Percentiles rank a stretch among this genome's conserved stretches.
Evolutionary conservation across 1,284 basidiomycete genomes (phyloP).

Genomic region (Uromyces viciae-fabae): DNA sequence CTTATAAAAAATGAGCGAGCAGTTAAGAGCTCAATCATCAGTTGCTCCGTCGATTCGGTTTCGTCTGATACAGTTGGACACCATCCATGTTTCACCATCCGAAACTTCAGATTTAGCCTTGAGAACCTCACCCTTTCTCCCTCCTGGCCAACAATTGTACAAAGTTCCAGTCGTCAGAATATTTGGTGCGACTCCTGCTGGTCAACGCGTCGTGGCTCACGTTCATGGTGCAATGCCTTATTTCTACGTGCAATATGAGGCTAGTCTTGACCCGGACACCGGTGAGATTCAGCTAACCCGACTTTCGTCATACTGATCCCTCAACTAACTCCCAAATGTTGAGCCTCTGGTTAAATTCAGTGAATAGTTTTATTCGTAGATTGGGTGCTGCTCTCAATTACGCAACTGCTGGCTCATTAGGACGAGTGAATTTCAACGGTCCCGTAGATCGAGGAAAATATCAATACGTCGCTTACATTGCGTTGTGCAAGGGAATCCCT

Average conservation of each 20-base stretch:
- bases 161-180: conserved; percentile 76
- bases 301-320: conserved; percentile 35
- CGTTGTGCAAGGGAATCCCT: conserved; percentile 86
- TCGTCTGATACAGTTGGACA: conserved; percentile 38
- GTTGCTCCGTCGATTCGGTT: conserved; percentile 24
- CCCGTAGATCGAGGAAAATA: conserved; percentile 44
- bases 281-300: conserved; percentile 50
- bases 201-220: conserved; percentile 78
- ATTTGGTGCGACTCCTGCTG: conserved; percentile 75
- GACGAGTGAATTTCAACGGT: conserved; percentile 57
- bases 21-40: not conserved
- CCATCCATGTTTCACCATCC: conserved; percentile 18
- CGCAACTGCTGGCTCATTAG: conserved; percentile 67
- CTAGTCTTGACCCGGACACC: conserved; percentile 54
- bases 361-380: conserved; percentile 66
- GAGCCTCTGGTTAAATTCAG: conserved; percentile 69
- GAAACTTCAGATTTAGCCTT: conserved; percentile 7
- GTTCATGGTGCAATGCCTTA: conserved; percentile 69
- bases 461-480: conserved; percentile 59
- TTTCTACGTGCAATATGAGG: conserved; percentile 61
- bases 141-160: conserved; percentile 29
- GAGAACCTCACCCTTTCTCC: conserved; percentile 38
- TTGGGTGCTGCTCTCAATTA: conserved; percentile 71
- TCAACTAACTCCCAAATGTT: conserved; percentile 57
- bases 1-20: not conserved